These are phyloP conservation scores for Hymenoscyphus infarciens DNA, from an alignment of 2,329 filamentous ascomycete species.

Conservation along the genomic window DNA sequence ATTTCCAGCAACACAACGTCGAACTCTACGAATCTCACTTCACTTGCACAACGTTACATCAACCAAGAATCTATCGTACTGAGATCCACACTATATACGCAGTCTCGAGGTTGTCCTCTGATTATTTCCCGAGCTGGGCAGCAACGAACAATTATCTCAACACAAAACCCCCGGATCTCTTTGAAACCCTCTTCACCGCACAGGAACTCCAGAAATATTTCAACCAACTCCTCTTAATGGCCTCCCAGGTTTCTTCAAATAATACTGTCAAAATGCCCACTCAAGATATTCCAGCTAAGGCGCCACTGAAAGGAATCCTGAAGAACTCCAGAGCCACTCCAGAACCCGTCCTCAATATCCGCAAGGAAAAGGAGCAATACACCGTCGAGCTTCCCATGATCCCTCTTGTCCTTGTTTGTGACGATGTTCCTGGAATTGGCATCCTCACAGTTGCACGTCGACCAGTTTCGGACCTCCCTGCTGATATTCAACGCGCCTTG, in stretches of 20 bases:
- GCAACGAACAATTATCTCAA: not conserved
- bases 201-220: not conserved
- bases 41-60: not conserved
- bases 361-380: not conserved
- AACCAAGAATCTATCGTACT: not conserved
- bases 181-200: too few relatives aligned
- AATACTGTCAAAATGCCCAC: not conserved
- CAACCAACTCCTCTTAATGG: not conserved
- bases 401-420: not conserved
- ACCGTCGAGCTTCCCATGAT: not conserved
- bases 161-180: too few relatives aligned
- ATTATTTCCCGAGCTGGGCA: not conserved
- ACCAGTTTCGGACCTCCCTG: not conserved
- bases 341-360: not conserved
- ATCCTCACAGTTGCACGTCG: not conserved
- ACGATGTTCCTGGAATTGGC: not conserved
- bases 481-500: not conserved
- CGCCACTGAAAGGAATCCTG: not conserved
- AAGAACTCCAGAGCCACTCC: not conserved
- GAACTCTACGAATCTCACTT: not conserved
- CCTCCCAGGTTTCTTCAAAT: not conserved
- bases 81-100: too few relatives aligned
- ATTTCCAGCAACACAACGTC: not conserved
- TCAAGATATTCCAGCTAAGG: not conserved
- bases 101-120: too few relatives aligned